Evolutionary conservation across 345 rosid genomes (phyloP).

Genomic region (Linum lewisii): DNA sequence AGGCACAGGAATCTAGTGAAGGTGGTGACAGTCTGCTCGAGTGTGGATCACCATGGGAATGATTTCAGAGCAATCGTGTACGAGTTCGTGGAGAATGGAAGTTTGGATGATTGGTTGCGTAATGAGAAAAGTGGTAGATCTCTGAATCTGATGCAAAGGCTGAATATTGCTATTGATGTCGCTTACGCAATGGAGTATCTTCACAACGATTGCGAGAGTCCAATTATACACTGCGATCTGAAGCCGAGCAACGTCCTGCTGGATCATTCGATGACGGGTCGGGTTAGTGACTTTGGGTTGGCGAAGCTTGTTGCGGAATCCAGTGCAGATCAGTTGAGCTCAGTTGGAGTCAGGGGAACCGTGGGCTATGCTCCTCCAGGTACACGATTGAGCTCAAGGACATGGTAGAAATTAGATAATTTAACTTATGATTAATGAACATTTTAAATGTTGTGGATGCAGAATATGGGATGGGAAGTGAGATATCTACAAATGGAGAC

Average conservation of each 20-base stretch:
- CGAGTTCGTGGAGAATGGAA: constrained; percentile 41
- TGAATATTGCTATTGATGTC: constrained; percentile 8
- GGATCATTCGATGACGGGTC: constrained; percentile 11
- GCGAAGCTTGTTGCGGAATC: background rate
- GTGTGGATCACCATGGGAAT: constrained; percentile 30
- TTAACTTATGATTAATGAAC: too few species aligned
- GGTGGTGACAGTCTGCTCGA: constrained; percentile 26
- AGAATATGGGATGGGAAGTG: constrained; percentile 5
- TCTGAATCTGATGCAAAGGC: background rate
- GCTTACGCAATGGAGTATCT: constrained; percentile 15
- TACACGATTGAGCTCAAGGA: too few species aligned
- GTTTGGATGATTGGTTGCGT: constrained; percentile 35
- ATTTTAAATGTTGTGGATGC: background rate
- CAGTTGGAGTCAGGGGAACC: constrained; percentile 12
- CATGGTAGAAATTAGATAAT: too few species aligned
- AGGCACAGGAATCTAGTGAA: constrained; percentile 37
- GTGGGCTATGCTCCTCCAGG: constrained; percentile 22
- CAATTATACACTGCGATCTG: constrained; percentile 14
- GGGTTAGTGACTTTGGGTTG: constrained; percentile 18
- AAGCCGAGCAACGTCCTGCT: constrained; percentile 24
- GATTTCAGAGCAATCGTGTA: constrained; percentile 42
- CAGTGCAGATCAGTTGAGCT: background rate
- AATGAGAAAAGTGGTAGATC: background rate
- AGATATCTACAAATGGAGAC: constrained; percentile 4
- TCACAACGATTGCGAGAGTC: constrained; percentile 1